phyloP scores from a whole-genome alignment of 768 basidiomycete species.

The Lentinus brumalis region DNA sequence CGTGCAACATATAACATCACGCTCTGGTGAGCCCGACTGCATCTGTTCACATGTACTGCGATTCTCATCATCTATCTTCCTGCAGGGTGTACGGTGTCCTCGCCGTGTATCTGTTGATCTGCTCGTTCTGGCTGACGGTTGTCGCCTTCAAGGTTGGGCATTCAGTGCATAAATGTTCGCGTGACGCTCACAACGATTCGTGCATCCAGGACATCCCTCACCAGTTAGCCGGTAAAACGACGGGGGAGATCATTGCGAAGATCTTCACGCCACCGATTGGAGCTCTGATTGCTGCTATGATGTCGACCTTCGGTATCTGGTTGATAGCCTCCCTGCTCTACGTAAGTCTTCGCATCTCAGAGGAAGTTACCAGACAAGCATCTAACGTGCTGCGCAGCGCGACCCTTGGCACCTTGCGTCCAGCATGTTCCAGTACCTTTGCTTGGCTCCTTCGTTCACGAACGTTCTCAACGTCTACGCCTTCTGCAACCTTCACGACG shows the following conservation, averaged over 20 bases:
- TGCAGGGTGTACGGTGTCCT: constrained; percentile 82
- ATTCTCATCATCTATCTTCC: constrained; percentile 10
- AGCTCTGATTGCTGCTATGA: constrained; percentile 81
- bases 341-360: constrained; percentile 45
- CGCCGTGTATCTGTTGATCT: constrained; percentile 81
- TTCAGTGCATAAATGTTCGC: not conserved
- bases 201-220: constrained; percentile 54
- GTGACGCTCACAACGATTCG: not conserved
- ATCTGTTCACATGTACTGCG: not conserved
- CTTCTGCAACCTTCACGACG: constrained; percentile 95
- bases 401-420: constrained; percentile 99
- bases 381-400: constrained; percentile 49
- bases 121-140: constrained; percentile 83
- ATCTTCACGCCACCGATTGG: constrained; percentile 81
- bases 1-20: constrained; percentile 68
- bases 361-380: not conserved
- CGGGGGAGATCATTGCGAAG: constrained; percentile 50
- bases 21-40: constrained; percentile 53
- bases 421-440: constrained; percentile 89
- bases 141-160: constrained; percentile 70
- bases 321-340: constrained; percentile 83
- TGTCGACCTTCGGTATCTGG: constrained; percentile 91
- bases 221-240: constrained; percentile 49
- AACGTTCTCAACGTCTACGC: constrained; percentile 97
- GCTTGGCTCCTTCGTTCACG: constrained; percentile 89